These are phyloP conservation scores for Rhodotorula babjevae DNA, from an alignment of 768 basidiomycete species.

Conservation along the genomic window DNA sequence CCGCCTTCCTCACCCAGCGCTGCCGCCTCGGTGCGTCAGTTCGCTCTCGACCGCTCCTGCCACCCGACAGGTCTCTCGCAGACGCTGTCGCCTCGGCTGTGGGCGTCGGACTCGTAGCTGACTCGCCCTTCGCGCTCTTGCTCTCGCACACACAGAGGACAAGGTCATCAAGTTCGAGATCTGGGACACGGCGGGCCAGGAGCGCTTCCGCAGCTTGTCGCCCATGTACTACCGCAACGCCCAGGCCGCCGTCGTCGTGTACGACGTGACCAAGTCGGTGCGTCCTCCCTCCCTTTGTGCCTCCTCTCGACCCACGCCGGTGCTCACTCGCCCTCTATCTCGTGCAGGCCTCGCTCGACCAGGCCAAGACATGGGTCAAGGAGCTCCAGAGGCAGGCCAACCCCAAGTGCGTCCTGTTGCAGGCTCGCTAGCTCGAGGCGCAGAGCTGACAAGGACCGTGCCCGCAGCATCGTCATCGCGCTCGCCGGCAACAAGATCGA, in stretches of 20 bases:
- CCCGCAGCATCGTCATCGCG: constrained; percentile 68
- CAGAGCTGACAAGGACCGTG: too few species aligned
- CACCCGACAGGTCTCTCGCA: neutral
- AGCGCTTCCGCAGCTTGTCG: constrained; percentile 79
- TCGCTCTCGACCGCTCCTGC: neutral
- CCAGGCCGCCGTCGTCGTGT: constrained; percentile 88
- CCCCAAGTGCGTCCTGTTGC: constrained; percentile 85
- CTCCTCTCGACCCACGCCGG: constrained; percentile 7
- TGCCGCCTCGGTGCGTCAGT: constrained; percentile 60
- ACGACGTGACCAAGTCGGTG: constrained; percentile 81
- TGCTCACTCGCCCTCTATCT: constrained; percentile 4
- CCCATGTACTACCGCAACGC: constrained; percentile 97
- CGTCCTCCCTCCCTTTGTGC: neutral
- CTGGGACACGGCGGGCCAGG: constrained; percentile 93
- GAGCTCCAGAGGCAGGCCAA: constrained; percentile 98
- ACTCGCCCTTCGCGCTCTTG: neutral
- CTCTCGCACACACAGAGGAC: constrained; percentile 58
- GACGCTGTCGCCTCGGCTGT: too few species aligned
- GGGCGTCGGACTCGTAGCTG: too few species aligned
- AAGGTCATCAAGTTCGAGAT: constrained; percentile 65
- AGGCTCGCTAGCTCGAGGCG: too few species aligned
- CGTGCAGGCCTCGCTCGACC: constrained; percentile 73
- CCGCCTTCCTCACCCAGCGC: constrained; percentile 70
- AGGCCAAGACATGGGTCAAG: constrained; percentile 99
- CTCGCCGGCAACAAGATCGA: constrained; percentile 97